Base-by-base conservation (phyloP, 352 stramenopile species). In the Stramenopiles sp. region DNA sequence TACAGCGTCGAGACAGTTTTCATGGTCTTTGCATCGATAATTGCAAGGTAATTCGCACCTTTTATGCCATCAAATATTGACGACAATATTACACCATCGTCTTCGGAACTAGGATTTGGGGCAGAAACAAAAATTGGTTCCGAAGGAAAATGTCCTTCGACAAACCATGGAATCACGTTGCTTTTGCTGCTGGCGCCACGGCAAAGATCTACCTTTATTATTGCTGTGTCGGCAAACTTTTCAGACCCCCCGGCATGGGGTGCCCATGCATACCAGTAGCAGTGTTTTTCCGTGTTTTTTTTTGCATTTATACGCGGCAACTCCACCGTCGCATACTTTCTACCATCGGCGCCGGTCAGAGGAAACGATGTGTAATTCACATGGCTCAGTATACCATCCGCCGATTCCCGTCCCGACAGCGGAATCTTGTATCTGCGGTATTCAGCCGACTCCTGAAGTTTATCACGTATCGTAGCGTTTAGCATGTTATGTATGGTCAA, bases 81-180 rank as follows among this genome's bases (percentile, higher is more conserved):
- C 22, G 31, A 4, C 22, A 78, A 78, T 14, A 78, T 31, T 14
- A 78, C 71, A 78, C 71, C 71, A 55, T 55, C 39, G 22, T 78
- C 31, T 78, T 78, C 71, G 14, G 71, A n/a, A 33, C 30, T 8
- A 33, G 71, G 30, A 14, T 78, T 33, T 31, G 4, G 71, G n/a
- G n/a, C n/a, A n/a, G n/a, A n/a, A 31, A 78, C 71, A 14, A 78
- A 78, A 14, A 78, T 78, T 78, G 71, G 71, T 33, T 78, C 71
- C 4, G 4, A 4, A 14, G 71, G 71, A 14, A 33, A 78, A 33
- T 78, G 71, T 14, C 71, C 30, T 78, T 78, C 4, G 8, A 33
- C 31, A 33, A 78, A 78, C 71, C 71, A 78, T 14, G 31, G 30
- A 33, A 33, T 78, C 14, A 33, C 71, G 22, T 78, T 78, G 8